phyloP scores from a whole-genome alignment of 2,329 filamentous ascomycete species.

The Sclerotinia minor region DNA sequence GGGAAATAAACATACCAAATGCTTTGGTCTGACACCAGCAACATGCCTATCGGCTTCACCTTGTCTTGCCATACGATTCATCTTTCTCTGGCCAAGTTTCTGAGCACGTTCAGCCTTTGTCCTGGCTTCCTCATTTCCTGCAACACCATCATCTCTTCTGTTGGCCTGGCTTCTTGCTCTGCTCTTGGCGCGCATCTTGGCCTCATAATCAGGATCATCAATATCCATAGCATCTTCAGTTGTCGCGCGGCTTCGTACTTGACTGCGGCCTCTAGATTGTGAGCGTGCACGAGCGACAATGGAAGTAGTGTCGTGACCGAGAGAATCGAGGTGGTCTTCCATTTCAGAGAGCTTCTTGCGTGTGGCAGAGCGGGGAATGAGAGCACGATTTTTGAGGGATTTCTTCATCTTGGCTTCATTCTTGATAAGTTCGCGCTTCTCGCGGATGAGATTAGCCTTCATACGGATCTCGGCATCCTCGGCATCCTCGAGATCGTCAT shows the following conservation, averaged over 20 bases:
- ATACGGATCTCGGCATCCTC: constrained; percentile 84
- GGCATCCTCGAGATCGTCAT: constrained; percentile 76
- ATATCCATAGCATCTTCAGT: constrained; percentile 76
- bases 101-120: constrained; percentile 81
- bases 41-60: constrained; percentile 95
- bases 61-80: constrained; percentile 96
- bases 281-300: constrained; percentile 72
- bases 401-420: constrained; percentile 96
- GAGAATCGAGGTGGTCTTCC: constrained; percentile 78
- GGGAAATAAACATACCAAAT: constrained; percentile 67
- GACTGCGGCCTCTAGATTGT: constrained; percentile 69
- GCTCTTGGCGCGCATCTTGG: constrained; percentile 70
- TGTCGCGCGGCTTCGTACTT: constrained; percentile 61
- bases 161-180: constrained; percentile 67
- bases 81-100: constrained; percentile 94
- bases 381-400: constrained; percentile 92
- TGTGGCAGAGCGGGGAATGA: constrained; percentile 81
- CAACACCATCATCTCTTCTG: constrained; percentile 75
- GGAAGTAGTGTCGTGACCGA: constrained; percentile 80
- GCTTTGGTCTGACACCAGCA: constrained; percentile 78
- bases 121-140: constrained; percentile 58
- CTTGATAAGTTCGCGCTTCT: constrained; percentile 88
- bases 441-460: constrained; percentile 93
- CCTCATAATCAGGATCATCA: constrained; percentile 56
- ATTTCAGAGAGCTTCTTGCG: constrained; percentile 84